phyloP scores from a whole-genome alignment of 1,284 basidiomycete species.

The Phlebopus sp. region DNA sequence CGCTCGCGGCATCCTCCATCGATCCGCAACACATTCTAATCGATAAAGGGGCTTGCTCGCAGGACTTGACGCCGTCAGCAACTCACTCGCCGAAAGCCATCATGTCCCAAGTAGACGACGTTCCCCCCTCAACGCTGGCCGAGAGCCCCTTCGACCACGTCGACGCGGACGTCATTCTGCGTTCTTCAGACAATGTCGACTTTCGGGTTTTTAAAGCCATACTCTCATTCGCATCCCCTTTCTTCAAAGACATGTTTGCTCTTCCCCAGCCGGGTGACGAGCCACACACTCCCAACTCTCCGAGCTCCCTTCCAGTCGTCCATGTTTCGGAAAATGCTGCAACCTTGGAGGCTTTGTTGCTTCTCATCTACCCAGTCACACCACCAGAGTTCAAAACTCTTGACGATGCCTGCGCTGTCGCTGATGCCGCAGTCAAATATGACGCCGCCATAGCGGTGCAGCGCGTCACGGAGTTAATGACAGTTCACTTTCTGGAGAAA shows the following conservation, averaged over 20 bases:
- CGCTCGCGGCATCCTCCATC: too few species aligned
- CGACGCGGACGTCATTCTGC: constrained; percentile 26
- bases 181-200: constrained; percentile 20
- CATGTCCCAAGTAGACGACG: too few species aligned
- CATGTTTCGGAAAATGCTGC: constrained; percentile 22
- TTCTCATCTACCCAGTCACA: constrained; percentile 25
- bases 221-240: constrained; percentile 22
- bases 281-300: neutral
- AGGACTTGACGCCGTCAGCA: too few species aligned
- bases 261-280: constrained; percentile 13
- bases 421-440: constrained; percentile 6
- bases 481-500: neutral
- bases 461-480: constrained; percentile 1
- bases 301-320: constrained; percentile 15
- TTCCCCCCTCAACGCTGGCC: neutral
- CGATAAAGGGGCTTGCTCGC: too few species aligned
- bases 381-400: neutral
- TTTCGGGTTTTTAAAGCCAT: constrained; percentile 25
- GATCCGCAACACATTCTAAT: too few species aligned
- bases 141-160: constrained; percentile 2
- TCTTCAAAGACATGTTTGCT: constrained; percentile 26
- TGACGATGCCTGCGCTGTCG: neutral
- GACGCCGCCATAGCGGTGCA: neutral
- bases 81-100: too few species aligned
- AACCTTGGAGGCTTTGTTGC: constrained; percentile 24